A percentile compares a stretch with the other conserved stretches of the same genome.
Conservation (phyloP, 805 yeast species). For the Peterozyma toletana region DNA sequence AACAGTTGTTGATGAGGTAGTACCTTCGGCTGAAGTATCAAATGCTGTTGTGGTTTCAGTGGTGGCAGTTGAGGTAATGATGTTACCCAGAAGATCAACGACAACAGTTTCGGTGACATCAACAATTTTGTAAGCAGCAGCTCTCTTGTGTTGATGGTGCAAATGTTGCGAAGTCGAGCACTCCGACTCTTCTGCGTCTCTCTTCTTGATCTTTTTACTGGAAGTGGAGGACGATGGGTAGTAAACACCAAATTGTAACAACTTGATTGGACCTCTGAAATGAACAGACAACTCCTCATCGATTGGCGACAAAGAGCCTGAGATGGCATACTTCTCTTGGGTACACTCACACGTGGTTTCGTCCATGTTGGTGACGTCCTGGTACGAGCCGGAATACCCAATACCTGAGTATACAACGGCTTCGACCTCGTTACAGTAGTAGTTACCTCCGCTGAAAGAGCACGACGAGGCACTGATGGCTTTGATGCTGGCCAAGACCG, state of each 20-base stretch:
- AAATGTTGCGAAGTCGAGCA: constrained; percentile 36
- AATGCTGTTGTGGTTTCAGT: constrained; percentile 12
- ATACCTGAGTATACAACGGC: constrained; percentile 65
- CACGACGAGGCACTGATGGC: constrained; percentile 17
- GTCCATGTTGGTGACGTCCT: constrained; percentile 65
- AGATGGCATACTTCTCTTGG: constrained; percentile 47
- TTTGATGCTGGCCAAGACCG: constrained; percentile 15
- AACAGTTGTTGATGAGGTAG: constrained; percentile 20
- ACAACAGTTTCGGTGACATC: constrained; percentile 75
- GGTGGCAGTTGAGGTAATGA: constrained; percentile 21
- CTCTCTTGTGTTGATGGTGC: constrained; percentile 51
- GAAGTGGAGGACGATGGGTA: constrained; percentile 47
- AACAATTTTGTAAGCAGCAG: constrained; percentile 55
- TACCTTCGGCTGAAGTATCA: constrained; percentile 16
- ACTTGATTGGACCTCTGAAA: constrained; percentile 82
- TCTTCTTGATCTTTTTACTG: constrained; percentile 33
- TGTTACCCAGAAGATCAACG: constrained; percentile 54
- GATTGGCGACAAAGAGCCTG: constrained; percentile 71
- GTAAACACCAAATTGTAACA: constrained; percentile 86
- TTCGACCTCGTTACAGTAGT: constrained; percentile 68
- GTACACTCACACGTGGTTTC: constrained; percentile 63
- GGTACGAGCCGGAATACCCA: constrained; percentile 81
- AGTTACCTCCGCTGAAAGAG: constrained; percentile 47
- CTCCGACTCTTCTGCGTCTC: constrained; percentile 32
- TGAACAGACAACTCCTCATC: constrained; percentile 85